Conservation (phyloP, 2,329 filamentous ascomycete species). For the Hymenoscyphus fructigenus region DNA sequence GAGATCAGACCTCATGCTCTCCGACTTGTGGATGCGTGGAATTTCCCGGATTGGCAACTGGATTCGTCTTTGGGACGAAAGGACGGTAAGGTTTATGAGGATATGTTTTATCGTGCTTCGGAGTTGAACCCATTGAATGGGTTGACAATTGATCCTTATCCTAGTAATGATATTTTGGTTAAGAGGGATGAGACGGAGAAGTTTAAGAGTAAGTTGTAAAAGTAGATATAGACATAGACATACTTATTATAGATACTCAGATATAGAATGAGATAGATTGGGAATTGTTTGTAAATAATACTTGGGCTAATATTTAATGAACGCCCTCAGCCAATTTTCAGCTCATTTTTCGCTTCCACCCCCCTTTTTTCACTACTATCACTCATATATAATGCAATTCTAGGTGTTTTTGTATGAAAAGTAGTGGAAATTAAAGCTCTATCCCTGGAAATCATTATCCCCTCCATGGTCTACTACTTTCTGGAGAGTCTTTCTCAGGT, state of each 20-base stretch:
- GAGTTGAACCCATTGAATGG: constrained; percentile 73
- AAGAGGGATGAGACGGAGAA: constrained; percentile 53
- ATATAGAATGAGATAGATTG: background rate
- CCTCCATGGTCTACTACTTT: too few relatives aligned
- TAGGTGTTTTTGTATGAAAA: background rate
- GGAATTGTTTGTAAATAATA: background rate
- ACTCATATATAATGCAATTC: background rate
- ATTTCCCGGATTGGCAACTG: constrained; percentile 75
- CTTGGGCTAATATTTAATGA: background rate
- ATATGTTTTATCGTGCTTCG: constrained; percentile 70
- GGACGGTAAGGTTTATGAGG: constrained; percentile 76
- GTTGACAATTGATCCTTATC: constrained; percentile 71
- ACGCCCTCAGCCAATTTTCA: background rate
- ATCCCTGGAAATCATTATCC: too few relatives aligned
- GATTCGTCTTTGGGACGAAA: constrained; percentile 68
- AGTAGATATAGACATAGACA: background rate
- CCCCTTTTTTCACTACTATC: background rate
- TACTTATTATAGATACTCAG: background rate
- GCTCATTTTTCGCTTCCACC: background rate
- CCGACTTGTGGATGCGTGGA: constrained; percentile 70
- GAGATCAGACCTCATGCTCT: constrained; percentile 74
- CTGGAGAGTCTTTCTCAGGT: too few relatives aligned
- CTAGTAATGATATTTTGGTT: constrained; percentile 59
- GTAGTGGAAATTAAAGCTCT: too few relatives aligned
- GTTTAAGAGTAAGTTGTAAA: constrained; percentile 52